phyloP scores from a whole-genome alignment of 495 filamentous ascomycete species.

The Penicillium paradoxum region DNA sequence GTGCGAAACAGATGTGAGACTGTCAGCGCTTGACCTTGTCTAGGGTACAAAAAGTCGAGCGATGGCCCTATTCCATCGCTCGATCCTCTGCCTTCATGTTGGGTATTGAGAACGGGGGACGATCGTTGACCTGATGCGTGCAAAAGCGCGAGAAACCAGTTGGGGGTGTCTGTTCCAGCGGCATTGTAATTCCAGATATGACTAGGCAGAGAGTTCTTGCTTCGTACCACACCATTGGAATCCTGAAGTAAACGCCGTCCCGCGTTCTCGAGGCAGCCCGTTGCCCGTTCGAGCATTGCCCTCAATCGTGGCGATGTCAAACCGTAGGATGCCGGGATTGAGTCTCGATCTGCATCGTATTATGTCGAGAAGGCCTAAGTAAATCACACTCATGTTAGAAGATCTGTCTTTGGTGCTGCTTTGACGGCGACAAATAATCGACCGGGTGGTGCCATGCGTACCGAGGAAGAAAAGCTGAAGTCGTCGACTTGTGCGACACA shows the following conservation, averaged over 20 bases:
- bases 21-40: conserved; percentile 19
- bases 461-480: not conserved
- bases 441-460: conserved; percentile 5
- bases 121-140: conserved; percentile 18
- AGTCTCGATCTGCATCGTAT: conserved; percentile 27
- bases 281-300: conserved; percentile 82
- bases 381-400: conserved; percentile 8
- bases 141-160: conserved; percentile 39
- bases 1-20: conserved; percentile 21
- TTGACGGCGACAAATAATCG: not conserved
- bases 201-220: conserved; percentile 56
- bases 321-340: conserved; percentile 24
- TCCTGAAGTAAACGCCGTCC: conserved; percentile 61
- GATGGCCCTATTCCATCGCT: conserved; percentile 23
- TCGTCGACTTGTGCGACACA: not conserved
- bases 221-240: conserved; percentile 49
- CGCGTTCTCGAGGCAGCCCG: conserved; percentile 72
- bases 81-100: conserved; percentile 6
- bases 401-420: not conserved
- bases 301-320: conserved; percentile 43
- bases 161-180: conserved; percentile 50
- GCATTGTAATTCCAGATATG: conserved; percentile 64
- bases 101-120: conserved; percentile 13
- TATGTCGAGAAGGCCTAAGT: conserved; percentile 9
- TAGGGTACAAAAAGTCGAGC: conserved; percentile 43